phyloP scores from a whole-genome alignment of 345 rosid genomes.

The Salix viminalis region DNA sequence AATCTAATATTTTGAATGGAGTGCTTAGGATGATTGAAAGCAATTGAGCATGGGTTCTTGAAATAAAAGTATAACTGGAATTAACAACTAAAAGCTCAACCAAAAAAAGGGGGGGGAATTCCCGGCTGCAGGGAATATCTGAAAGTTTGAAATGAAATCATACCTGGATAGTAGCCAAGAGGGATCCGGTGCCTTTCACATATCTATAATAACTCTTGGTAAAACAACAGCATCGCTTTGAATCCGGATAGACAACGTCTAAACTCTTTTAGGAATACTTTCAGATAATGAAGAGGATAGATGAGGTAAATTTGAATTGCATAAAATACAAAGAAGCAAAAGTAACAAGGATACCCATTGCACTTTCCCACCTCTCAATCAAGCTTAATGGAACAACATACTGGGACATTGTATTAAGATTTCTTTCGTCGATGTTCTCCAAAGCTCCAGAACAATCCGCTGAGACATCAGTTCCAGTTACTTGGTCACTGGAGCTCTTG shows the following conservation, averaged over 20 bases:
- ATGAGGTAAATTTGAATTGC: slow-evolving; percentile 1
- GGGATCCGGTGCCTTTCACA: slow-evolving; percentile 92
- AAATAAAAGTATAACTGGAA: background rate
- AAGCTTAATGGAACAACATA: slow-evolving; percentile 64
- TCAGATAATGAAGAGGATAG: background rate
- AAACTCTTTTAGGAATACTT: slow-evolving; percentile 20
- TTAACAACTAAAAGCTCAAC: background rate
- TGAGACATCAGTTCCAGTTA: slow-evolving; percentile 19
- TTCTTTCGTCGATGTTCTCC: slow-evolving; percentile 32
- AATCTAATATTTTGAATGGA: background rate
- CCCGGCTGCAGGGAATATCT: background rate
- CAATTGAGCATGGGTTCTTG: background rate
- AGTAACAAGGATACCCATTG: slow-evolving; percentile 76
- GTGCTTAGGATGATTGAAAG: background rate
- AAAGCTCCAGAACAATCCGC: slow-evolving; percentile 25
- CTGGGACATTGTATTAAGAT: slow-evolving; percentile 30
- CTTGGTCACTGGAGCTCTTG: slow-evolving; percentile 23
- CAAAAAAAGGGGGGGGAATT: background rate
- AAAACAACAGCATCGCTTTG: slow-evolving; percentile 89
- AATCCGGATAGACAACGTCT: slow-evolving; percentile 90
- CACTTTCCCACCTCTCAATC: slow-evolving; percentile 93
- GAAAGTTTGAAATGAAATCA: slow-evolving; percentile 4
- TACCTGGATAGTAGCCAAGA: slow-evolving; percentile 81
- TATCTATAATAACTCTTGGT: slow-evolving; percentile 92
- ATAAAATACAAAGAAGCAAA: slow-evolving; percentile 8